These are phyloP conservation scores for Gossypium mustelinum DNA, from an alignment of 345 rosid genomes.

Conservation along the genomic window DNA sequence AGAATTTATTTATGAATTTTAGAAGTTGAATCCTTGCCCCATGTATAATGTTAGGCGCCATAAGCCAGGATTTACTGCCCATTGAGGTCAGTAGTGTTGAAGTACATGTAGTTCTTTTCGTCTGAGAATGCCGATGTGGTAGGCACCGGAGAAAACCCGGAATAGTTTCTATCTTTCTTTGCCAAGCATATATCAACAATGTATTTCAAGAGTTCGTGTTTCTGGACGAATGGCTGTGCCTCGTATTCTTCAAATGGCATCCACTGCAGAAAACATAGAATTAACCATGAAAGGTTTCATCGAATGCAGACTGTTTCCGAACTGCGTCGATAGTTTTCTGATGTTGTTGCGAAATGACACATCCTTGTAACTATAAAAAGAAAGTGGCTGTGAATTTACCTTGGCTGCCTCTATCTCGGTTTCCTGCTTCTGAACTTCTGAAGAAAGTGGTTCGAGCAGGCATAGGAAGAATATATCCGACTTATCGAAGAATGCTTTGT, in stretches of 20 bases:
- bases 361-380: not conserved
- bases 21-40: not conserved
- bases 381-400: slow-evolving; percentile 31
- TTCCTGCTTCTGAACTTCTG: slow-evolving; percentile 57
- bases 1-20: not conserved
- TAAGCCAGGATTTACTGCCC: not conserved
- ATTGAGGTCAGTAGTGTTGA: slow-evolving; percentile 20
- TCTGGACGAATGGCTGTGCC: slow-evolving; percentile 29
- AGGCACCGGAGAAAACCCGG: slow-evolving; percentile 30
- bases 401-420: slow-evolving; percentile 65
- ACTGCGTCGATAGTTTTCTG: not conserved
- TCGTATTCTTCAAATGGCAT: slow-evolving; percentile 52
- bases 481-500: slow-evolving; percentile 63
- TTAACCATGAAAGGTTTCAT: not conserved
- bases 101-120: slow-evolving; percentile 25
- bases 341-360: not conserved
- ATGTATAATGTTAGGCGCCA: not conserved
- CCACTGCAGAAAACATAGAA: slow-evolving; percentile 46
- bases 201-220: slow-evolving; percentile 29
- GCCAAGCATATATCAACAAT: slow-evolving; percentile 33
- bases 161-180: slow-evolving; percentile 26
- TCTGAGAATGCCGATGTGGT: slow-evolving; percentile 23
- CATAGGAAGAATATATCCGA: slow-evolving; percentile 77
- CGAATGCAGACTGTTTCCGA: not conserved
- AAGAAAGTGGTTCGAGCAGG: slow-evolving; percentile 63